Evolutionary conservation across 2,329 filamentous ascomycete species (phyloP), one percentile per base, ranked within the genome.

Genomic region (Fusarium begoniae): DNA sequence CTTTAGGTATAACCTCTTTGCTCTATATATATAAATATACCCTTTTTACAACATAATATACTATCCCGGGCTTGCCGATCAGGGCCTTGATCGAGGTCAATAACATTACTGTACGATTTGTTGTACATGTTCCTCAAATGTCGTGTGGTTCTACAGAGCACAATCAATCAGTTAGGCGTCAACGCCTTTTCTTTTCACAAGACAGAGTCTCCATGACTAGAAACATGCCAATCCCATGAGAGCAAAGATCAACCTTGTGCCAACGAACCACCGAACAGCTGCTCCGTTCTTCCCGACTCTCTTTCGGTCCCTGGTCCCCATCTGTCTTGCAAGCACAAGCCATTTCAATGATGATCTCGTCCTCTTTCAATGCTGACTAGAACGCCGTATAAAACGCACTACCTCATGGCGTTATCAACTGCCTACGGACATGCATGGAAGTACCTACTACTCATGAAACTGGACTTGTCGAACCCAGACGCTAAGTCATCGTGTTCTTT

Each of bases 121-220:
- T 24, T 47, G 28, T 41, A n/a, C 28, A 50, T 50, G 28, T 38
- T 50, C n/a, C 41, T 47, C 30, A 32, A 32, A 35, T 22, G 26
- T 41, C 48, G 47, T 63, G 47, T 51, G 22, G 28, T 51, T 51
- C 28, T 51, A 32, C 28, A 32, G 47, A 32, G 22, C 12, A 51
- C 64, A 54, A 32, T 55, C 45, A 67, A 69, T 60, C 57, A 43
- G 57, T 72, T 51, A 24, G 67, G 71, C 43, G 48, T 74, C 62
- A 57, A 62, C 32, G 43, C 37, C 43, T 40, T 22, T 26, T 45
- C 41, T 26, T 28, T 9, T 24, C 40, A n/a, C 35, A 45, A 56
- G 48, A 58, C 48, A 41, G 50, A 58, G 26, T 37, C 50, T 60
- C 56, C 54, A 40, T 54, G 54, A 26, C 28, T 30, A 65, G 43